Base-by-base conservation (phyloP, 805 yeast species). In the Pichia rugopelliculosa region DNA sequence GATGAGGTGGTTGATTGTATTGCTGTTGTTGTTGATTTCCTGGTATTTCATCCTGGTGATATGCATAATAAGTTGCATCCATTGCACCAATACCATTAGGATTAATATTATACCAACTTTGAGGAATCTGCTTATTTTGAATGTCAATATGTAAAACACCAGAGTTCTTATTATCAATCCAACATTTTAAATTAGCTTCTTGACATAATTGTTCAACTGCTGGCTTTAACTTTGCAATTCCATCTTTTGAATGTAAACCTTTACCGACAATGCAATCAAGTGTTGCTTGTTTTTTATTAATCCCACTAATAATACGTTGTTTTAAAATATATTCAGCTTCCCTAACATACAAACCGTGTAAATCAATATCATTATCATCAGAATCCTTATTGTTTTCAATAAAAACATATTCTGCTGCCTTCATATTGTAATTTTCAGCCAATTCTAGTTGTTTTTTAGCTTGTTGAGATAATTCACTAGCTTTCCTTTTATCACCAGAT, bases 351-450 rank as follows among this genome's bases (percentile, higher is more conserved):
- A 91, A 69, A 0, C 99, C 99, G 64, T 91, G 99, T 45, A 91
- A 72, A 67, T 91, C 98, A 53, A 91, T 88, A 65, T 91, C 98
- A 63, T 87, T 84, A 22, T 74, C 73, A 27, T 76, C 81, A n/a
- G 91, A 82, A 59, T 90, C 97, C 36, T 87, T 77, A 60, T 91
- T 91, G 64, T 91, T 91, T 54, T 85, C 90, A 39, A 82, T 71
- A 63, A 91, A 91, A 1, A 87, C 96, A 59, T 82, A 89, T 62
- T 82, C 87, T 1, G 96, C 97, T 4, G 98, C 99, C 64, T 81
- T 79, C 18, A 72, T 68, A 65, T 90, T 90, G 61, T 73, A 78
- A 36, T 70, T 62, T 39, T 88, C 95, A 30, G 88, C 93, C 53
- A 81, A 67, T 0, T 59, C 65, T 25, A 70, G 71, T 50, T 79